Percentiles rank a stretch among this genome's conserved stretches.
phyloP scores from a whole-genome alignment of 1,284 basidiomycete species.

The Vanrija sp. region DNA sequence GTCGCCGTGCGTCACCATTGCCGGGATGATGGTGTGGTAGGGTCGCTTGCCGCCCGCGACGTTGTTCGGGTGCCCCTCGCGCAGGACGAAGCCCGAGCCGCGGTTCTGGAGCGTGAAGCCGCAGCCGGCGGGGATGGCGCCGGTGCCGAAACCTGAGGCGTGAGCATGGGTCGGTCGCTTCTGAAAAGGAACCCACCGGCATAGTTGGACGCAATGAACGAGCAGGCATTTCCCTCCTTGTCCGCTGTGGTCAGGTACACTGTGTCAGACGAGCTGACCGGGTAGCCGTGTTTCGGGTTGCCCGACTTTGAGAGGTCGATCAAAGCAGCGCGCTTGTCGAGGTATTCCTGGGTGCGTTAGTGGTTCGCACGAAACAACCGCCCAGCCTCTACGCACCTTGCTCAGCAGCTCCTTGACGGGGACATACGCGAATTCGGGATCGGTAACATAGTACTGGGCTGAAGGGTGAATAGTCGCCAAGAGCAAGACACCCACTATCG shows the following conservation, averaged over 20 bases:
- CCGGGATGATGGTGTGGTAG: slow-evolving; percentile 92
- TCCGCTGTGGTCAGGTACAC: slow-evolving; percentile 85
- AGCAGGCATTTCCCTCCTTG: slow-evolving; percentile 84
- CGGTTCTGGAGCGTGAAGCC: slow-evolving; percentile 92
- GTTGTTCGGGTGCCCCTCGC: slow-evolving; percentile 73
- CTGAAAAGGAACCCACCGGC: slow-evolving; percentile 48
- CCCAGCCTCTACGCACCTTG: slow-evolving; percentile 55
- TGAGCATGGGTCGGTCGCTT: slow-evolving; percentile 47
- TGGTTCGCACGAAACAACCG: too few species aligned
- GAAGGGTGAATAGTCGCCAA: too few species aligned
- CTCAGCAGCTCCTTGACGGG: slow-evolving; percentile 71
- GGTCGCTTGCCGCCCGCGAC: slow-evolving; percentile 76
- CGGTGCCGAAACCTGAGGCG: slow-evolving; percentile 52
- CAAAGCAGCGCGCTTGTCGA: slow-evolving; percentile 67
- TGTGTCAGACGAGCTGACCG: slow-evolving; percentile 68
- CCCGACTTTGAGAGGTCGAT: slow-evolving; percentile 61
- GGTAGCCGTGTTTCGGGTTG: slow-evolving; percentile 57
- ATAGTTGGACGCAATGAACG: slow-evolving; percentile 77
- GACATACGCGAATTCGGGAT: slow-evolving; percentile 67
- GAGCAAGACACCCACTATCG: not conserved
- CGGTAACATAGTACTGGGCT: slow-evolving; percentile 63
- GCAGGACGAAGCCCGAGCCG: slow-evolving; percentile 75
- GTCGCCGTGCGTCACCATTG: slow-evolving; percentile 72
- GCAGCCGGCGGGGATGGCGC: slow-evolving; percentile 79
- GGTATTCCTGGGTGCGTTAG: slow-evolving; percentile 61